A percentile compares a stretch with the other conserved stretches of the same genome.
Conservation (phyloP, 129 eudicot species). For the Lonicera japonica region DNA sequence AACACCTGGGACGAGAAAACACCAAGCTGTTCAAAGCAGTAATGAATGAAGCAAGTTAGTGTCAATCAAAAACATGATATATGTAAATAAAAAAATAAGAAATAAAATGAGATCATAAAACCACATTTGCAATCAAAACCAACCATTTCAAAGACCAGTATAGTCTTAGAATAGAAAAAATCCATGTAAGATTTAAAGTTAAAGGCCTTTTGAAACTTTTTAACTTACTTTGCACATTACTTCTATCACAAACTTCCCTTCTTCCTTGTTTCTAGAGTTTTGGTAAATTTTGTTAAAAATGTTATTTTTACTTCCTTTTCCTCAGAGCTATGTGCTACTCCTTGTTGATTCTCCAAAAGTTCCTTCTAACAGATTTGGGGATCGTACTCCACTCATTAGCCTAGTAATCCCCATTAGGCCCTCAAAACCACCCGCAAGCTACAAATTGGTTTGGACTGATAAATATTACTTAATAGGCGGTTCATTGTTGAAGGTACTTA, state of each 20-base stretch:
- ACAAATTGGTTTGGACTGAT: too few species aligned
- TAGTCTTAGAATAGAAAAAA: not conserved
- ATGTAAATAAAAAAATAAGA: not conserved
- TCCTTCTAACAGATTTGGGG: too few species aligned
- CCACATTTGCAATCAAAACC: not conserved
- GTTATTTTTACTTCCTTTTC: not conserved
- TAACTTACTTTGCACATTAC: not conserved
- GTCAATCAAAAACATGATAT: not conserved
- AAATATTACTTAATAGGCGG: too few species aligned
- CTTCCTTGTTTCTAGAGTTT: not conserved
- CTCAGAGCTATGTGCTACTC: too few species aligned
- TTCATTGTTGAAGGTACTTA: too few species aligned
- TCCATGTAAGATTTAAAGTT: too few species aligned
- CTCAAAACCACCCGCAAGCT: too few species aligned
- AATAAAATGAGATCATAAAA: not conserved
- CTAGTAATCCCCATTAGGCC: too few species aligned
- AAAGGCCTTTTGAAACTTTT: too few species aligned
- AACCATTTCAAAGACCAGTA: not conserved
- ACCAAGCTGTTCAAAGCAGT: conserved; percentile 56
- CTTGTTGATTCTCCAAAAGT: too few species aligned
- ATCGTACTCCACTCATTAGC: too few species aligned
- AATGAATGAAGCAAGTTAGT: conserved; percentile 12
- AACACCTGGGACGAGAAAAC: conserved; percentile 97
- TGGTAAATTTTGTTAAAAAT: too few species aligned
- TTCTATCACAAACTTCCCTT: not conserved